phyloP scores from a whole-genome alignment of 1,284 basidiomycete genomes.

The Malassezia sp. region DNA sequence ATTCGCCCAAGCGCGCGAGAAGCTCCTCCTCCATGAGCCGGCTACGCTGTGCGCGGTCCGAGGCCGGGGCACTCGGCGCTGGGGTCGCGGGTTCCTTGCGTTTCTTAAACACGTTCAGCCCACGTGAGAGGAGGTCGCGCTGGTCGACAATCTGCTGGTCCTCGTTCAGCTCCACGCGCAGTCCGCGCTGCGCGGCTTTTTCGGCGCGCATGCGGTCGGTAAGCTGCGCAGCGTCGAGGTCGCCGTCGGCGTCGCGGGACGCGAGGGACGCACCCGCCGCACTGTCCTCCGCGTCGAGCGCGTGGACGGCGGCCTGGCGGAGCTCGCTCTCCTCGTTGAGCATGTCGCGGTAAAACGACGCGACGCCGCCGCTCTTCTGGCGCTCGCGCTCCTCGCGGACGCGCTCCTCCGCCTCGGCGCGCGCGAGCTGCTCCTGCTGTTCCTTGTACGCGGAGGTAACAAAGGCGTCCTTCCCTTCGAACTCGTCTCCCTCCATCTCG shows the following conservation, averaged over 20 bases:
- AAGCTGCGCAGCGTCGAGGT: too few relatives aligned
- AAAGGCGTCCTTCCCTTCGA: conserved; percentile 85
- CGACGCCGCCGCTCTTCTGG: conserved; percentile 66
- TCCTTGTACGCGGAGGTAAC: conserved; percentile 95
- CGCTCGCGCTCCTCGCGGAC: conserved; percentile 73
- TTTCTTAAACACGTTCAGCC: conserved; percentile 62
- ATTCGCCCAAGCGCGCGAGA: neutral
- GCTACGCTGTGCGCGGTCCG: conserved; percentile 4
- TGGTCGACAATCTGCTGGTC: conserved; percentile 96
- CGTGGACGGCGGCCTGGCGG: conserved; percentile 34
- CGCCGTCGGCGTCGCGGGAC: neutral
- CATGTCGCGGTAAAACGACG: conserved; percentile 33
- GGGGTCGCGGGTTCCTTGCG: conserved; percentile 6
- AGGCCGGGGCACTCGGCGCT: neutral
- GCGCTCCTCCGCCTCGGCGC: conserved; percentile 60
- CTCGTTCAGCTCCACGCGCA: conserved; percentile 88
- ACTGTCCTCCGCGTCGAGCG: neutral
- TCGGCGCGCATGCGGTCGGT: conserved; percentile 59
- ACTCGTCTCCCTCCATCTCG: conserved; percentile 84
- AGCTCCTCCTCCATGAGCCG: conserved; percentile 16
- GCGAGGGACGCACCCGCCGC: neutral
- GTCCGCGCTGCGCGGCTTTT: conserved; percentile 59
- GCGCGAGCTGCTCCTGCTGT: conserved; percentile 81
- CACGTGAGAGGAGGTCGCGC: conserved; percentile 76
- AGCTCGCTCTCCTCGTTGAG: conserved; percentile 29